Percentiles rank a stretch among this genome's conserved stretches.
Evolutionary conservation across 192 early-diverging fungal genomes (phyloP).

Genomic region (Thoreauomyces humboldtii): DNA sequence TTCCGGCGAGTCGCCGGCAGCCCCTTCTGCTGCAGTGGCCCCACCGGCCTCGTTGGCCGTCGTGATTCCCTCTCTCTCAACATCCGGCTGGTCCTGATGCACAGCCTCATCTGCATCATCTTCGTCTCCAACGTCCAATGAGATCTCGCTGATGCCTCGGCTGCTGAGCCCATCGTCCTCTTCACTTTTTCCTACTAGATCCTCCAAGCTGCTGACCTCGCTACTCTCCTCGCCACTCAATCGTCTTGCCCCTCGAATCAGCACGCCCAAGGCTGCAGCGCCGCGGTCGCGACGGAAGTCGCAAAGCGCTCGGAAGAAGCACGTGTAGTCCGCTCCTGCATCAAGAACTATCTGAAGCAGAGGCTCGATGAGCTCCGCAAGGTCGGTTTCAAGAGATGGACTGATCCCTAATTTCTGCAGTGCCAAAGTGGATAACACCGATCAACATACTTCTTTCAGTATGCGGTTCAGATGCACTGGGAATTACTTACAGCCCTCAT

Average conservation of each 20-base stretch:
- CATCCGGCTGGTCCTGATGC: not conserved
- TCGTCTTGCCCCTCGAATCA: not conserved
- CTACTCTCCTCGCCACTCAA: no score
- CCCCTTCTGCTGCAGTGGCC: not conserved
- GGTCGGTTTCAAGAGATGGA: slow-evolving; percentile 36
- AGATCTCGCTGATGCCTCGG: no score
- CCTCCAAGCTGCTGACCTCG: no score
- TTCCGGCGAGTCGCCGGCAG: no score
- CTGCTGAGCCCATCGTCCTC: no score
- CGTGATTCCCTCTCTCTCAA: not conserved
- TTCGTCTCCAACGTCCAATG: not conserved
- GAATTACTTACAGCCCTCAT: slow-evolving; percentile 61
- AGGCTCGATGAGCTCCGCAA: slow-evolving; percentile 59
- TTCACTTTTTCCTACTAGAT: no score
- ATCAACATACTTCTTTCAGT: no score
- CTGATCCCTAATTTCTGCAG: slow-evolving; percentile 37
- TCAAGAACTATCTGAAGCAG: slow-evolving; percentile 64
- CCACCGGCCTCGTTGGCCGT: not conserved
- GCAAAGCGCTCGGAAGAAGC: slow-evolving; percentile 68
- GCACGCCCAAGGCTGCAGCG: slow-evolving; percentile 23
- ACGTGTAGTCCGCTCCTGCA: slow-evolving; percentile 67
- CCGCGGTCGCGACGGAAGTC: slow-evolving; percentile 39
- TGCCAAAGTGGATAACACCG: no score
- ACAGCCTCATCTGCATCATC: not conserved
- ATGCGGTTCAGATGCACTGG: no score